These are phyloP conservation scores for Talaromyces sp. DNA, from an alignment of 2,329 filamentous ascomycete species.

Conservation along the genomic window DNA sequence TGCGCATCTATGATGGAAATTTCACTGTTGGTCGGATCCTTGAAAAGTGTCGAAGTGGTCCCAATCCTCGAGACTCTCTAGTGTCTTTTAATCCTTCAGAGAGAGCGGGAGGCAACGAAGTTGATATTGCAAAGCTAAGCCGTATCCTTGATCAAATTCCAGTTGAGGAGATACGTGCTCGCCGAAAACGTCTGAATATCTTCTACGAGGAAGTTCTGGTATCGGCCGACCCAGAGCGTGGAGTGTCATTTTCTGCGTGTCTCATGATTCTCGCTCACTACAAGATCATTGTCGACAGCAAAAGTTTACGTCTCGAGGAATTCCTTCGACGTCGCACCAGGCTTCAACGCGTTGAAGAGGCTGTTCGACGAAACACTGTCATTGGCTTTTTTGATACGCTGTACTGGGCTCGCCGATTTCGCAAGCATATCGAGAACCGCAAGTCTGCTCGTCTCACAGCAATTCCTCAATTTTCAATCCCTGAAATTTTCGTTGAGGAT, in stretches of 20 bases:
- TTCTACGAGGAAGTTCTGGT: conserved; percentile 97
- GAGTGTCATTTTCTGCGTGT: conserved; percentile 87
- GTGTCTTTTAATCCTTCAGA: conserved; percentile 31
- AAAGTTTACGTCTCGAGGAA: conserved; percentile 88
- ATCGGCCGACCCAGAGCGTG: conserved; percentile 81
- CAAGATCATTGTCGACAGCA: conserved; percentile 97
- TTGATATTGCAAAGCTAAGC: conserved; percentile 76
- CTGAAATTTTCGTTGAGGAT: conserved; percentile 86
- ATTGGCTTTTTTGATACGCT: conserved; percentile 93
- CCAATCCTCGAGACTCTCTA: conserved; percentile 41
- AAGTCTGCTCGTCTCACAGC: conserved; percentile 71
- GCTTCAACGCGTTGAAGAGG: conserved; percentile 90
- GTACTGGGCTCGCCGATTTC: conserved; percentile 81
- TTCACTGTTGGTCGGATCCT: conserved; percentile 83
- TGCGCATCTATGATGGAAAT: conserved; percentile 91
- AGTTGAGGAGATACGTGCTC: conserved; percentile 66
- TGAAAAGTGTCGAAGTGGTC: conserved; percentile 69
- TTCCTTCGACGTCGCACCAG: conserved; percentile 86
- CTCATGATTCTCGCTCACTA: conserved; percentile 97
- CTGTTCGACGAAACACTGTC: conserved; percentile 84
- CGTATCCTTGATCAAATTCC: conserved; percentile 70
- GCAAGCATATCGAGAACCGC: conserved; percentile 69
- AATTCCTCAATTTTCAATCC: conserved; percentile 76
- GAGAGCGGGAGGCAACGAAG: conserved; percentile 37
- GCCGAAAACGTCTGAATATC: conserved; percentile 78